These are phyloP conservation scores for Parietaria judaica DNA, from an alignment of 306 rosid species.

Conservation along the genomic window DNA sequence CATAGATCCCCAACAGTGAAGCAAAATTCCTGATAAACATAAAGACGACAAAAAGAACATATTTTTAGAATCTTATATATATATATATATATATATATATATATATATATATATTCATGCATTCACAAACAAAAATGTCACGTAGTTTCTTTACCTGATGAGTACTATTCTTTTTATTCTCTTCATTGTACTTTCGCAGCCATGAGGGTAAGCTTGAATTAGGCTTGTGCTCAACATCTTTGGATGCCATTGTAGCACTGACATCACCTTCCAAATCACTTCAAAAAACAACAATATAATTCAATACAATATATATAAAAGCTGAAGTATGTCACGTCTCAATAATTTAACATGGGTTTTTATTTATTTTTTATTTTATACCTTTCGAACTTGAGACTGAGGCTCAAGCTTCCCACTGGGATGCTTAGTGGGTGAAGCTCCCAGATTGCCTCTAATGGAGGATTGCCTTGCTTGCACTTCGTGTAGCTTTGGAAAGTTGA, in stretches of 20 bases:
- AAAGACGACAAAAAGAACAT: constrained; percentile 7
- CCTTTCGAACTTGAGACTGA: constrained; percentile 72
- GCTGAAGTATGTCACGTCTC: constrained; percentile 7
- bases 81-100: too few species aligned
- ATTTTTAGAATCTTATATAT: neutral
- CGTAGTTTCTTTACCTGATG: constrained; percentile 27
- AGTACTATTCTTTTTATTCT: constrained; percentile 20
- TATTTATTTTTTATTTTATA: constrained; percentile 5
- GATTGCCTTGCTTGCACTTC: constrained; percentile 55
- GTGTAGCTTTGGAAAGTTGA: constrained; percentile 58
- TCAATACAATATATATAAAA: neutral
- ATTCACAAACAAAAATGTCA: neutral
- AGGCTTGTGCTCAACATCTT: constrained; percentile 37
- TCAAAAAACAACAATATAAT: constrained; percentile 1
- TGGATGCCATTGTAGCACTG: constrained; percentile 29
- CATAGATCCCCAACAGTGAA: constrained; percentile 37
- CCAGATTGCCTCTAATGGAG: constrained; percentile 72
- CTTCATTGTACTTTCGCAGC: constrained; percentile 61
- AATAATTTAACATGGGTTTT: neutral
- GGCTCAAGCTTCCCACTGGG: constrained; percentile 67
- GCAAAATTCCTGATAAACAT: constrained; percentile 37
- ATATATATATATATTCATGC: too few species aligned
- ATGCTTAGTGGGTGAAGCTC: constrained; percentile 70
- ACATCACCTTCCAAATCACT: constrained; percentile 43
- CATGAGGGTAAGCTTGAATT: constrained; percentile 51